A percentile compares a stretch with the other conserved stretches of the same genome.
Conservation (phyloP, 1,284 basidiomycete genomes). For the Ceratobasidium sp. region DNA sequence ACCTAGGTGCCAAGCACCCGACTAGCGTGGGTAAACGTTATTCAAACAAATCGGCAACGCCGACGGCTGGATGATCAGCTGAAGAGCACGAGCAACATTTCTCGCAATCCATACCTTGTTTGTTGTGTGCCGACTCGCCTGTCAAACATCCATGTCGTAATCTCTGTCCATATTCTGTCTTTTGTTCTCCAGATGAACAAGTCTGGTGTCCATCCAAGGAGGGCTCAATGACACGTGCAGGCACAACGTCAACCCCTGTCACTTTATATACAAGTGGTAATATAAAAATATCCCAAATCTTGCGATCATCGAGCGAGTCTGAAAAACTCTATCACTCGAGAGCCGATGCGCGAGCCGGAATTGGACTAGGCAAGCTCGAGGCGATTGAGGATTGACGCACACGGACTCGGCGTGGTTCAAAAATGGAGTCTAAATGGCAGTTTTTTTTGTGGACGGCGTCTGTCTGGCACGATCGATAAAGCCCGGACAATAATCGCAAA, state of each 20-base stretch:
- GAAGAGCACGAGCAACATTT: not conserved
- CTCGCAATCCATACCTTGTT: not conserved
- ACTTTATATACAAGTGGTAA: not conserved
- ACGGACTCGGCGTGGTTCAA: conserved; percentile 22
- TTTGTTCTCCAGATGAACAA: not conserved
- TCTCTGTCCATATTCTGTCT: not conserved
- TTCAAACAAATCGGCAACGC: conserved; percentile 16
- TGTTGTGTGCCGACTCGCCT: not conserved
- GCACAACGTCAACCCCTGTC: conserved; percentile 12
- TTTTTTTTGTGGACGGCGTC: not conserved
- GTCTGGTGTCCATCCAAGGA: not conserved
- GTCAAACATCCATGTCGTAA: not conserved
- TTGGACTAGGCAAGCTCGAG: conserved; percentile 6
- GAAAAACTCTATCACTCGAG: conserved; percentile 5
- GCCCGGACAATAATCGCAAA: conserved; percentile 6
- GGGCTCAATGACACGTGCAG: conserved; percentile 17
- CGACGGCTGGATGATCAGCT: conserved; percentile 14
- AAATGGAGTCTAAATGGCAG: conserved; percentile 22
- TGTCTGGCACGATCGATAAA: conserved; percentile 22
- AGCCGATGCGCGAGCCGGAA: not conserved
- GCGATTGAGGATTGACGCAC: conserved; percentile 29
- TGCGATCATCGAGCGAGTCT: conserved; percentile 3
- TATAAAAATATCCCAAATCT: not conserved
- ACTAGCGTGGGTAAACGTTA: conserved; percentile 18
- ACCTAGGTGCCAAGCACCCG: not conserved